Evolutionary conservation across 2,329 filamentous ascomycete genomes (phyloP).

Genomic region (Clarireedia hainanense): DNA sequence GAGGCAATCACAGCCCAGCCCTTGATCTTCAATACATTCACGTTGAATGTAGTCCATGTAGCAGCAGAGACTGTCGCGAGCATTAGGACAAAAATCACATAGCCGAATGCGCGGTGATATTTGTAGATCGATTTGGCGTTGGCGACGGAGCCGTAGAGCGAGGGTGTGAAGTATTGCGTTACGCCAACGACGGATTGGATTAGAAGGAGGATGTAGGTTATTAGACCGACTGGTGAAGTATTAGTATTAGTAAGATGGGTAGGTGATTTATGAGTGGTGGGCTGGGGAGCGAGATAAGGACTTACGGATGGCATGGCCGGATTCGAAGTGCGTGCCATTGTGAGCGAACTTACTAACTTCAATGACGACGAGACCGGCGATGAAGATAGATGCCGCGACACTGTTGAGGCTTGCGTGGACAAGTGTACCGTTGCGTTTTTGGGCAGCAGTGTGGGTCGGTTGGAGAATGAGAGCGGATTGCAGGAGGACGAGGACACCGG

Average conservation of each 20-base stretch:
- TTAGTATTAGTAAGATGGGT: neutral
- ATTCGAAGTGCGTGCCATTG: conserved; percentile 66
- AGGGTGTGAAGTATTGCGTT: conserved; percentile 70
- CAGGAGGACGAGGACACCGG: conserved; percentile 66
- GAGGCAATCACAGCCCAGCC: conserved; percentile 69
- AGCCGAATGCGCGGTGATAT: conserved; percentile 76
- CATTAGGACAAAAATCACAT: conserved; percentile 61
- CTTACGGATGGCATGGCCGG: conserved; percentile 60
- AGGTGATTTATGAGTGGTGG: neutral
- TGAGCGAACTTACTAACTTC: conserved; percentile 76
- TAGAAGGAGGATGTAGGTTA: conserved; percentile 61
- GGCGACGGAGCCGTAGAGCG: conserved; percentile 68
- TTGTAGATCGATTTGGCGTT: conserved; percentile 82
- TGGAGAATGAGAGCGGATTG: conserved; percentile 82
- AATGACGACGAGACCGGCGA: conserved; percentile 62
- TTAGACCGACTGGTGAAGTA: conserved; percentile 45
- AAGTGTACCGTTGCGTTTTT: conserved; percentile 57
- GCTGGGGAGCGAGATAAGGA: neutral
- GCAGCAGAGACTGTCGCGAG: conserved; percentile 69
- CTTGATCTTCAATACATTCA: conserved; percentile 60
- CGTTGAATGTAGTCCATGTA: conserved; percentile 67
- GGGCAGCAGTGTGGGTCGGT: conserved; percentile 67
- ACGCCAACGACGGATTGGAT: conserved; percentile 74
- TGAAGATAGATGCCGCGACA: conserved; percentile 42
- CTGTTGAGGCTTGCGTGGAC: conserved; percentile 65